A percentile compares a stretch with the other conserved stretches of the same genome.
phyloP scores from a whole-genome alignment of 2,329 filamentous ascomycete species.

The Plenodomus biglobosus region DNA sequence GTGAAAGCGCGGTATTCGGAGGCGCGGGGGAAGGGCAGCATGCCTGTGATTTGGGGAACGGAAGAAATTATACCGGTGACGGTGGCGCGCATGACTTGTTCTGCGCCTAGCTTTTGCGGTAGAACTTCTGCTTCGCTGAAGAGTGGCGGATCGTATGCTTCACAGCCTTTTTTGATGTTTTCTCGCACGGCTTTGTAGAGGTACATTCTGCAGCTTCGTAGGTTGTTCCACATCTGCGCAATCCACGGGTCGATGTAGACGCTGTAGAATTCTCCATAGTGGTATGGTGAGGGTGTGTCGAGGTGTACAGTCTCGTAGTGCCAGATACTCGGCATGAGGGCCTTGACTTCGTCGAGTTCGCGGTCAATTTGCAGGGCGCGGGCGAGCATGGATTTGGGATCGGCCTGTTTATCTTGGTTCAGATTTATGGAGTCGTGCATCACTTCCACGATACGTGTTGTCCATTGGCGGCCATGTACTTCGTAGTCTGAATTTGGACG shows the following conservation, averaged over 20 bases:
- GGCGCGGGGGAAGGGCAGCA: conserved; percentile 24
- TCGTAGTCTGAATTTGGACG: conserved; percentile 20
- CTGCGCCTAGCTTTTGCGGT: conserved; percentile 11
- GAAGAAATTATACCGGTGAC: conserved; percentile 25
- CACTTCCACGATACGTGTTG: conserved; percentile 19
- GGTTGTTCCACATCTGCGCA: conserved; percentile 36
- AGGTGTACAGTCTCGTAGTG: conserved; percentile 23
- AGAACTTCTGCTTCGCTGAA: conserved; percentile 12
- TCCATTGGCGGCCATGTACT: conserved; percentile 24
- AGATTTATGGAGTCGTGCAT: conserved; percentile 27
- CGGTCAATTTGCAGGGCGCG: conserved; percentile 18
- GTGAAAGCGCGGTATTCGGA: neutral
- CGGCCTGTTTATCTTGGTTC: conserved; percentile 16
- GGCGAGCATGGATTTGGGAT: conserved; percentile 17
- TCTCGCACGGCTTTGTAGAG: conserved; percentile 26
- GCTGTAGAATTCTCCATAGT: conserved; percentile 28
- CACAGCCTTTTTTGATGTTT: conserved; percentile 19
- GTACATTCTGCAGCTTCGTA: conserved; percentile 24
- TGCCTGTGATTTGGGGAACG: conserved; percentile 32
- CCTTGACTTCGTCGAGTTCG: conserved; percentile 26
- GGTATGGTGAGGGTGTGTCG: conserved; percentile 14
- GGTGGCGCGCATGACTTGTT: conserved; percentile 15
- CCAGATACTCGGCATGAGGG: conserved; percentile 27
- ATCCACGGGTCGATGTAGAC: conserved; percentile 37
- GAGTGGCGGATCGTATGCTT: conserved; percentile 10